Evolutionary conservation across 2,329 filamentous ascomycete genomes (phyloP).

Genomic region (Ceratocystis smalleyi): DNA sequence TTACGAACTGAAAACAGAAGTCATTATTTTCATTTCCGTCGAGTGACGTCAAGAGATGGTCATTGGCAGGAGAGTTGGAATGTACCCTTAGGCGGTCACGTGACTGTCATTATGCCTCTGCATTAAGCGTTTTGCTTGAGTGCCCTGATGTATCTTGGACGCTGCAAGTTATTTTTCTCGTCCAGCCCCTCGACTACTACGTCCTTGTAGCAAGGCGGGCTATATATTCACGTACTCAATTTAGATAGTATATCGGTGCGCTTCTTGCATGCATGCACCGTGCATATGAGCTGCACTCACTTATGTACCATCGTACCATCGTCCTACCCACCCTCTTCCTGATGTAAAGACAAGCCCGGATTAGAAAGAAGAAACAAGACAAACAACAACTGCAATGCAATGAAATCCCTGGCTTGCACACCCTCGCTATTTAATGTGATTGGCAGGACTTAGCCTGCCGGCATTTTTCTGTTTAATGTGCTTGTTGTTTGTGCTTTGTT

Average conservation of each 20-base stretch:
- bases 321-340: background rate
- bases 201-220: background rate
- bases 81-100: too few relatives aligned
- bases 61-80: too few relatives aligned
- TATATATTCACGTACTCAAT: background rate
- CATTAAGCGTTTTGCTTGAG: too few relatives aligned
- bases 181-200: background rate
- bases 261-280: background rate
- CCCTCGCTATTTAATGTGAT: background rate
- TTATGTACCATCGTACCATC: background rate
- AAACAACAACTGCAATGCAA: background rate
- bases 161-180: background rate
- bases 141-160: background rate
- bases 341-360: background rate
- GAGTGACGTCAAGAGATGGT: too few relatives aligned
- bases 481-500: background rate
- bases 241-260: background rate
- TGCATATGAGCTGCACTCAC: constrained; percentile 2
- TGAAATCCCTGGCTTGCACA: background rate
- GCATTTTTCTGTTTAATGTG: background rate
- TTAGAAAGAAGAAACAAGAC: background rate
- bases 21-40: too few relatives aligned
- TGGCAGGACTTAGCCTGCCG: background rate
- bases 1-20: too few relatives aligned
- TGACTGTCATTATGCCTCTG: too few relatives aligned